Evolutionary conservation across 768 basidiomycete species (phyloP).

Genomic region (Boletus pseudopeckii): DNA sequence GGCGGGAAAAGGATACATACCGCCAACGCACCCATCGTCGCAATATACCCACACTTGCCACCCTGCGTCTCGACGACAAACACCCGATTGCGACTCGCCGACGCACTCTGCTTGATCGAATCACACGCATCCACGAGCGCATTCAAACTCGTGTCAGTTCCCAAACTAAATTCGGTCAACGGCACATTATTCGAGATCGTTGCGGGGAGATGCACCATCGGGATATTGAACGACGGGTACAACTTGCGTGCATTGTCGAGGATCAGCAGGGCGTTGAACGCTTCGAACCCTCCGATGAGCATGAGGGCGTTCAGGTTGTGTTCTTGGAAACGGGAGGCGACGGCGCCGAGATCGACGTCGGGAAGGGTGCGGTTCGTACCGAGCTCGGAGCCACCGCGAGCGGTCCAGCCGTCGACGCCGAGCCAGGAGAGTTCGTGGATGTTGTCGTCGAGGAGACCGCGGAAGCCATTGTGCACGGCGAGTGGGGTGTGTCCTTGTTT

Average conservation of each 20-base stretch:
- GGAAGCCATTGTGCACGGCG: conserved; percentile 94
- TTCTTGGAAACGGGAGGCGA: conserved; percentile 90
- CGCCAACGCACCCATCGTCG: conserved; percentile 92
- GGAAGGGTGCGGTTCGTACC: conserved; percentile 94
- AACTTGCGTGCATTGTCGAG: conserved; percentile 76
- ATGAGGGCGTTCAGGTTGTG: conserved; percentile 75
- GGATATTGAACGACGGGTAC: conserved; percentile 93
- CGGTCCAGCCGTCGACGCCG: conserved; percentile 94
- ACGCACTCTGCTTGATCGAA: conserved; percentile 97
- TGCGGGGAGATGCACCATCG: conserved; percentile 93
- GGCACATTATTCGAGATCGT: conserved; percentile 99
- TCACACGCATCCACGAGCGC: conserved; percentile 97
- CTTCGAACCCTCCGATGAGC: conserved; percentile 96
- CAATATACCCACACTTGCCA: conserved; percentile 93
- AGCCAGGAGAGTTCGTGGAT: conserved; percentile 90
- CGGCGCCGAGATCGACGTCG: conserved; percentile 77
- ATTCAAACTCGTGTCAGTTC: conserved; percentile 96
- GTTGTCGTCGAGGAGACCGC: conserved; percentile 87
- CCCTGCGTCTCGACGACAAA: conserved; percentile 99
- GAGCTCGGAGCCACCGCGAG: conserved; percentile 94
- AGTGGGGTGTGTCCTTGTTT: conserved; percentile 91
- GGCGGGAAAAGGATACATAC: conserved; percentile 45
- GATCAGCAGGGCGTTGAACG: conserved; percentile 74
- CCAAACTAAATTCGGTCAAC: conserved; percentile 92
- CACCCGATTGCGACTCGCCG: conserved; percentile 91